Evolutionary conservation across 2,329 filamentous ascomycete genomes (phyloP).

Genomic region (Thielaviopsis ethacetica): DNA sequence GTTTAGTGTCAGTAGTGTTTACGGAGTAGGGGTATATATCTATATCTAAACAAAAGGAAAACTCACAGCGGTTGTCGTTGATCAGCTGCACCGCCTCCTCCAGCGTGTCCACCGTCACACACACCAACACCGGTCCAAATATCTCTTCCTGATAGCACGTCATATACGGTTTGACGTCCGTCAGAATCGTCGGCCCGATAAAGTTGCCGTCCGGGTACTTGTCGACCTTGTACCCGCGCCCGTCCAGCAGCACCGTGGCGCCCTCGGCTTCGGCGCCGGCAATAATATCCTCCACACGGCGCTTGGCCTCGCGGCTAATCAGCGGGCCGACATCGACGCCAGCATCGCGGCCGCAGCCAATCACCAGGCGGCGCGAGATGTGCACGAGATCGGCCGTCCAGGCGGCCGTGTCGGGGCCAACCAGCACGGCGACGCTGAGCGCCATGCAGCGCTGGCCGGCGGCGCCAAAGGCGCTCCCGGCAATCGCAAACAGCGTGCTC

Average conservation of each 20-base stretch:
- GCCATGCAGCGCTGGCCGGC: slow-evolving; percentile 45
- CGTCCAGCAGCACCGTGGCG: slow-evolving; percentile 15
- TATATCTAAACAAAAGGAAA: neutral
- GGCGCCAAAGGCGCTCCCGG: slow-evolving; percentile 30
- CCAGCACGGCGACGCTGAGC: slow-evolving; percentile 43
- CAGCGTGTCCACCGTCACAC: slow-evolving; percentile 14
- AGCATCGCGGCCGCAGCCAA: slow-evolving; percentile 14
- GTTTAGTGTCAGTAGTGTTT: too few species aligned
- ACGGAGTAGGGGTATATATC: too few species aligned
- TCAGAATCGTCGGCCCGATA: slow-evolving; percentile 15
- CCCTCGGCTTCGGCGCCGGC: slow-evolving; percentile 14
- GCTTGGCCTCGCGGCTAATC: slow-evolving; percentile 13
- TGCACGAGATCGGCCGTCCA: slow-evolving; percentile 49
- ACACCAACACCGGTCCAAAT: slow-evolving; percentile 17
- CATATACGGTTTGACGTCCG: slow-evolving; percentile 15
- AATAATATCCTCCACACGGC: slow-evolving; percentile 15
- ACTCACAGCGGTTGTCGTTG: slow-evolving; percentile 18
- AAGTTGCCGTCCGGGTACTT: slow-evolving; percentile 17
- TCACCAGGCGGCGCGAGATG: slow-evolving; percentile 35
- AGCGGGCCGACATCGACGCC: slow-evolving; percentile 15
- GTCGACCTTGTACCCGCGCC: slow-evolving; percentile 12
- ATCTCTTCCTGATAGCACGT: slow-evolving; percentile 17
- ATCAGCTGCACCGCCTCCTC: slow-evolving; percentile 16
- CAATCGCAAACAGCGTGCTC: slow-evolving; percentile 38
- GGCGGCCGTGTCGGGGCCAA: slow-evolving; percentile 48